Base-by-base conservation (phyloP, 169 alveolate genomes). In the Babesia sp. region DNA sequence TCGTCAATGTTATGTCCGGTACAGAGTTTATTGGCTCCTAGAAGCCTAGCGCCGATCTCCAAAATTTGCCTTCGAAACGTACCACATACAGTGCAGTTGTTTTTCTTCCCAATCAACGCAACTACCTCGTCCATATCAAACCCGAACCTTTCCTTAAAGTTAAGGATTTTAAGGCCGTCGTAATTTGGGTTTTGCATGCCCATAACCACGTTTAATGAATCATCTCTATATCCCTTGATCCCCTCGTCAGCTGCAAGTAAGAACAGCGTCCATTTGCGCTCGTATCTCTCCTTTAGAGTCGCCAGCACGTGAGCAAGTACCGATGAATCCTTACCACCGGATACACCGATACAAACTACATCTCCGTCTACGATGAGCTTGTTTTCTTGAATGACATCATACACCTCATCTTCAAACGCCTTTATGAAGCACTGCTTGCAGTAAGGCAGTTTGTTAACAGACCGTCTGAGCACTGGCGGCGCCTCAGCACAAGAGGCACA, bases 1-100 rank as follows among this genome's bases (percentile, higher is more conserved):
- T 97, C 99, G 88, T 97, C 99, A 12, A 98, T 98, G 87, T 96
- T 97, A 84, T 97, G 99, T 0, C 99, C 99, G n/a, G 99, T 97
- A 55, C 96, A 93, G 26, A 97, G 90, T 50, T 92, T 94, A 71
- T 95, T 95, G 20, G 98, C 98, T 34, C 90, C 90, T 24, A 96
- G 90, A 48, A 91, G 51, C 68, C 90, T 73, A 37, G 99, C 98
- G 12, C 99, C 99, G 73, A 95, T 91, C 51, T 97, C 99, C 41
- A 97, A 84, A 6, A 98, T 98, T 83, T 96, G 94, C 76, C 99
- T 91, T 50, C 99, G 90, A 75, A 97, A 97, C 12, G 97, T 98
- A 0, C 99, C 99, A 77, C 99, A 97, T 68, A 92, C 96, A 8
- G 99, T 97, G 86, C 99, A 94, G 90, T 94, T 95, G 73, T 94